Conservation (phyloP, 129 eudicot species). For the Pseudognaphalium luteoalbum region DNA sequence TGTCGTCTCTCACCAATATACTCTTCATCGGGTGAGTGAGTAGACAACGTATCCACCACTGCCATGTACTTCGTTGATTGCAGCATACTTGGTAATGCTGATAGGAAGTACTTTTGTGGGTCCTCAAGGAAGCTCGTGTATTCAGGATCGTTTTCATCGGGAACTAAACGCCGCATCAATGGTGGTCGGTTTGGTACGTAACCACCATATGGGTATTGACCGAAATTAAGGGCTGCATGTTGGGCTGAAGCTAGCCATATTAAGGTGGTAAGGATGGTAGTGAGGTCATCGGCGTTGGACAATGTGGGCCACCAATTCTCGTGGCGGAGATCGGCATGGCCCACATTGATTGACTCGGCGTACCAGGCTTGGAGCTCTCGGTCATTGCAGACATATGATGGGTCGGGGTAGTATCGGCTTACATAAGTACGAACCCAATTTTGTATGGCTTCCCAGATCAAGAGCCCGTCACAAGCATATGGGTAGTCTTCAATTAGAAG, state of each 20-base stretch:
- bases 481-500: conserved; percentile 86
- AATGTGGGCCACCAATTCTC: conserved; percentile 85
- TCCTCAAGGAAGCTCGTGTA: conserved; percentile 55
- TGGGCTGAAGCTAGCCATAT: conserved; percentile 95
- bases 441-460: conserved; percentile 83
- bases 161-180: conserved; percentile 65
- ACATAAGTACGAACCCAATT: conserved; percentile 77
- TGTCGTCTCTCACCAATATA: conserved; percentile 78
- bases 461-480: conserved; percentile 85
- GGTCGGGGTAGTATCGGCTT: conserved; percentile 64
- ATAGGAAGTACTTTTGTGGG: conserved; percentile 70
- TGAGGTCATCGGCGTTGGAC: conserved; percentile 55
- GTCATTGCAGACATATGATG: conserved; percentile 55
- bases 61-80: conserved; percentile 93
- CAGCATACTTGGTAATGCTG: conserved; percentile 67
- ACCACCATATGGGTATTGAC: conserved; percentile 95
- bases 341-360: conserved; percentile 77
- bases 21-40: conserved; percentile 98
- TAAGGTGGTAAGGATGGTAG: conserved; percentile 68
- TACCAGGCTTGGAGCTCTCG: conserved; percentile 94
- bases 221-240: conserved; percentile 92
- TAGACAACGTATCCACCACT: conserved; percentile 83
- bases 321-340: conserved; percentile 72
- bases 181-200: conserved; percentile 90
- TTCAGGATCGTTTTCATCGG: conserved; percentile 77